Evolutionary conservation across 2,329 filamentous ascomycete genomes (phyloP).

Genomic region (Trichoderma breve): DNA sequence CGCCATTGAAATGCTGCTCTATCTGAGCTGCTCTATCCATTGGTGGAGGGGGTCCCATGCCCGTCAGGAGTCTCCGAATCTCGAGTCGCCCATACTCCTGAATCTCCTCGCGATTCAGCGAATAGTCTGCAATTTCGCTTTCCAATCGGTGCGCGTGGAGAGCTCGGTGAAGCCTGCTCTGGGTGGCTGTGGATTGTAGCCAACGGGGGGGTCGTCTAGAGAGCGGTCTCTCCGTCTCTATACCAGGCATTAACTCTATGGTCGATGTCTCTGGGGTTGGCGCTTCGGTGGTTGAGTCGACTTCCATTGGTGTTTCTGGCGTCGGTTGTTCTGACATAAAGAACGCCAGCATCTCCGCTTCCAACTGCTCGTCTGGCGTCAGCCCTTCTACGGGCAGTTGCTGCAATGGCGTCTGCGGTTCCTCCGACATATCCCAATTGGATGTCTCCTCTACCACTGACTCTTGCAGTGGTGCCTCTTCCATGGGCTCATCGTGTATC

Average conservation of each 20-base stretch:
- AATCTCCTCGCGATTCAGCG: neutral
- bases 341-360: neutral
- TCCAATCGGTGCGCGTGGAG: neutral
- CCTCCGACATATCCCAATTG: neutral
- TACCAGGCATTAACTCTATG: neutral
- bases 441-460: neutral
- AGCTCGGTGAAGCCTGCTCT: neutral
- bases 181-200: neutral
- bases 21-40: neutral
- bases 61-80: neutral
- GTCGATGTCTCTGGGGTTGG: neutral
- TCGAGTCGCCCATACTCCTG: neutral
- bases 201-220: neutral
- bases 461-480: neutral
- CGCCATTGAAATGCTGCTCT: neutral
- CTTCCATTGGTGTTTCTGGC: neutral
- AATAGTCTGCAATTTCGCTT: neutral
- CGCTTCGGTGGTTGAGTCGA: neutral
- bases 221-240: neutral
- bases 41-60: neutral
- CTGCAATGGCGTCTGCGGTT: neutral
- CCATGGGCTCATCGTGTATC: neutral
- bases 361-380: neutral
- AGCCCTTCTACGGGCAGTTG: neutral
- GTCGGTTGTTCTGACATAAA: neutral